Conservation (phyloP, 2,329 filamentous ascomycete species). For the Tympanopsis confertula region DNA sequence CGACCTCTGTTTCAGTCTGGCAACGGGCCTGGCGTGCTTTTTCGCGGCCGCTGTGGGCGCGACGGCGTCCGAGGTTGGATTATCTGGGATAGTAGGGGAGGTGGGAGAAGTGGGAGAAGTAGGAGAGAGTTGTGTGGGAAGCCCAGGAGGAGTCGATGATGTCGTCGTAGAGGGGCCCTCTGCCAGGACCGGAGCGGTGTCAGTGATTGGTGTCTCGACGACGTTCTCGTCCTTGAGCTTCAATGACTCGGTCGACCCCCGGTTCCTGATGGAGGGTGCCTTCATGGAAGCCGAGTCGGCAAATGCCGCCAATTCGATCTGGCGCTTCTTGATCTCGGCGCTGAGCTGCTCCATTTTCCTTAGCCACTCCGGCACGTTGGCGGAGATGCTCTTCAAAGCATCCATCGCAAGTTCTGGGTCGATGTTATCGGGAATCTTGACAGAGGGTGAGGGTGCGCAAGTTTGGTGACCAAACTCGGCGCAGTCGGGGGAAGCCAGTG, state of each 20-base stretch:
- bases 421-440: background rate
- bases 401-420: slow-evolving; percentile 25
- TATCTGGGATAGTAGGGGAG: background rate
- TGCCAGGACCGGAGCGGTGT: slow-evolving; percentile 4
- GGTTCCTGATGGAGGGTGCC: slow-evolving; percentile 32
- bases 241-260: slow-evolving; percentile 40
- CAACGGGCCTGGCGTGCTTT: background rate
- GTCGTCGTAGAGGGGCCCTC: slow-evolving; percentile 3
- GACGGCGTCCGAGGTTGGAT: too few species aligned
- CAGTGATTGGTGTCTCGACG: slow-evolving; percentile 9
- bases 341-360: slow-evolving; percentile 46
- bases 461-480: too few species aligned
- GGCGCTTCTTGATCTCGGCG: slow-evolving; percentile 47
- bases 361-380: slow-evolving; percentile 48
- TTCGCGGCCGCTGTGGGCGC: background rate
- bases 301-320: slow-evolving; percentile 44
- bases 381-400: slow-evolving; percentile 39
- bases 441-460: background rate
- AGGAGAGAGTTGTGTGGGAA: background rate
- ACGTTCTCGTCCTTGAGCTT: slow-evolving; percentile 32
- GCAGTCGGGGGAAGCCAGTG: too few species aligned
- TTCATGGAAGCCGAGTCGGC: slow-evolving; percentile 13
- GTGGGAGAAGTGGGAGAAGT: background rate
- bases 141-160: slow-evolving; percentile 2
- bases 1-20: background rate